Percentiles rank a stretch among this genome's conserved stretches.
These are phyloP conservation scores for Delphinella strobiligena DNA, from an alignment of 2,329 filamentous ascomycete species.

Conservation along the genomic window DNA sequence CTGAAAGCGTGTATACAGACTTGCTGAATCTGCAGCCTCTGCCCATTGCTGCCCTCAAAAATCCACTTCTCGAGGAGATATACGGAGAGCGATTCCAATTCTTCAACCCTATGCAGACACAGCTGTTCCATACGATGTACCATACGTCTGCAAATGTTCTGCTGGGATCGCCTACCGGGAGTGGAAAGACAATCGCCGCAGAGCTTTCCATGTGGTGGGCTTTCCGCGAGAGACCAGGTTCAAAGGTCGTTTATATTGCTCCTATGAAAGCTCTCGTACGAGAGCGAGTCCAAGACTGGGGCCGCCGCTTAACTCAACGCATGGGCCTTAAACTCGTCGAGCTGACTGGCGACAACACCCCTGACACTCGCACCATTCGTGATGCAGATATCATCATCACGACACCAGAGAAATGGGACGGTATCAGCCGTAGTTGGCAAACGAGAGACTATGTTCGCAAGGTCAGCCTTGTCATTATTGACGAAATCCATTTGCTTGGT, in stretches of 20 bases:
- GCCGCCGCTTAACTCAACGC: conserved; percentile 63
- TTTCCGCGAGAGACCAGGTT: conserved; percentile 84
- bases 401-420: conserved; percentile 99
- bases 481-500: conserved; percentile 95
- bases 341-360: conserved; percentile 94
- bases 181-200: conserved; percentile 92
- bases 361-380: conserved; percentile 87
- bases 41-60: conserved; percentile 75
- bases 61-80: conserved; percentile 73
- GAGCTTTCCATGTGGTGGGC: conserved; percentile 99
- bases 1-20: conserved; percentile 94
- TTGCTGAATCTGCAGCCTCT: conserved; percentile 83
- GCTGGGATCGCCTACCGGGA: conserved; percentile 88
- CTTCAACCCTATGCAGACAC: conserved; percentile 99
- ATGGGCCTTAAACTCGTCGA: conserved; percentile 88
- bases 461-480: conserved; percentile 93
- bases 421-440: conserved; percentile 97
- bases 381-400: conserved; percentile 97
- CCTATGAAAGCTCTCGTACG: conserved; percentile 98
- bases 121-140: conserved; percentile 94
- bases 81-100: conserved; percentile 84
- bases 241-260: conserved; percentile 97
- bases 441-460: conserved; percentile 92
- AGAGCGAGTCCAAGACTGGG: conserved; percentile 93
- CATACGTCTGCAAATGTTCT: conserved; percentile 86